phyloP scores from a whole-genome alignment of 2,329 filamentous ascomycete species.

The Phoma herbarum region DNA sequence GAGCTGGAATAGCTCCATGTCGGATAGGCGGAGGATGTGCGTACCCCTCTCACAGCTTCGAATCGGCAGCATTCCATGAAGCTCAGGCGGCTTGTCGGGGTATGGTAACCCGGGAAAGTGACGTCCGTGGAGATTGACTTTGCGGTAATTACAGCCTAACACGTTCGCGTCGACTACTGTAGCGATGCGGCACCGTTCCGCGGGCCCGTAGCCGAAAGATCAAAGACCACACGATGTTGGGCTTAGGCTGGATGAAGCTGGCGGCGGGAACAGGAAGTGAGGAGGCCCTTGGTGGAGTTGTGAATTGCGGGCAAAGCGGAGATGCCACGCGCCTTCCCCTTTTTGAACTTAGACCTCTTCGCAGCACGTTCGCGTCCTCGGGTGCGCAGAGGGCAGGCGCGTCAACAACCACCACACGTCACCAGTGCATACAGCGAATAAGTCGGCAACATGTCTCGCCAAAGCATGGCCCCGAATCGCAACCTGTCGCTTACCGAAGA shows the following conservation, averaged over 20 bases:
- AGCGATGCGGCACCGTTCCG: conserved; percentile 10
- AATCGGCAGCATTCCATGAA: conserved; percentile 16
- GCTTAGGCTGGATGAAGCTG: conserved; percentile 12
- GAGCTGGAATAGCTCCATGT: conserved; percentile 17
- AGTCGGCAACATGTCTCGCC: conserved; percentile 59
- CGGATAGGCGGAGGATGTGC: conserved; percentile 39
- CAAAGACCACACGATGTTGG: conserved; percentile 5
- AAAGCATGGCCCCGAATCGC: conserved; percentile 58
- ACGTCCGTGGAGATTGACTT: conserved; percentile 17
- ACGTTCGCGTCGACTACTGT: background rate
- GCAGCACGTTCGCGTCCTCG: conserved; percentile 17
- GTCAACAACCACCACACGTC: conserved; percentile 20
- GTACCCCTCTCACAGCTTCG: conserved; percentile 37
- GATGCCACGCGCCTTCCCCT: conserved; percentile 21
- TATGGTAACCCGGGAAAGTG: conserved; percentile 23
- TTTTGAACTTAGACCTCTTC: conserved; percentile 19
- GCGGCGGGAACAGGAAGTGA: conserved; percentile 16
- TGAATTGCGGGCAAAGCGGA: conserved; percentile 25
- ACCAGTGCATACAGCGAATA: background rate
- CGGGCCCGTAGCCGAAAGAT: conserved; percentile 1
- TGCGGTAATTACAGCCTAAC: conserved; percentile 11
- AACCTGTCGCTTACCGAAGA: conserved; percentile 88
- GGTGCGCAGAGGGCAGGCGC: conserved; percentile 24
- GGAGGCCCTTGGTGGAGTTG: conserved; percentile 2
- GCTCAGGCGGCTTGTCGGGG: conserved; percentile 21